A percentile compares a stretch with the other conserved stretches of the same genome.
These are phyloP conservation scores for Ceratobasidium sp. DNA, from an alignment of 1,284 basidiomycete genomes.

Conservation along the genomic window DNA sequence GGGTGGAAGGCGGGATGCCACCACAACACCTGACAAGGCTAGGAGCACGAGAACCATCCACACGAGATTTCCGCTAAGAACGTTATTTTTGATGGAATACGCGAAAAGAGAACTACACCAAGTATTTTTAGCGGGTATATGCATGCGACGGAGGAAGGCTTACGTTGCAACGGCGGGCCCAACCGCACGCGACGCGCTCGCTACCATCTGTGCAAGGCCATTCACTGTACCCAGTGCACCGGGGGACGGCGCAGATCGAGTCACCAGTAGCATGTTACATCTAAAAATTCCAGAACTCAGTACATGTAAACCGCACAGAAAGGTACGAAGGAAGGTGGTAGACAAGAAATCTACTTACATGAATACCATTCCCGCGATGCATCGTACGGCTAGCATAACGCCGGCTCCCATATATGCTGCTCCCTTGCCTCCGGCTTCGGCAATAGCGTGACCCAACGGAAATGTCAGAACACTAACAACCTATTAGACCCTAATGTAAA, in stretches of 20 bases:
- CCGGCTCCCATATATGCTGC: conserved; percentile 46
- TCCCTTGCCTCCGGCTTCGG: neutral
- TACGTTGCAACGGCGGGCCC: conserved; percentile 46
- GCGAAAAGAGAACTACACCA: conserved; percentile 45
- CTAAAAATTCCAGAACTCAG: too few relatives aligned
- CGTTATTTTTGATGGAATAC: conserved; percentile 34
- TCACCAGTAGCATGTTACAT: conserved; percentile 55
- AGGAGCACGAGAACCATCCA: conserved; percentile 43
- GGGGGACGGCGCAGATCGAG: conserved; percentile 52
- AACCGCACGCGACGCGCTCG: conserved; percentile 42
- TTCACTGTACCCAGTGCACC: conserved; percentile 54
- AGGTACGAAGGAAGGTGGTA: neutral
- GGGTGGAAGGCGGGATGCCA: conserved; percentile 12
- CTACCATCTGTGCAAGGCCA: conserved; percentile 54
- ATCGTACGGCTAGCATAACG: conserved; percentile 51
- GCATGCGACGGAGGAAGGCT: neutral
- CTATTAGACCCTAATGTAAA: neutral
- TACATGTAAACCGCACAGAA: too few relatives aligned
- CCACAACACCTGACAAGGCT: conserved; percentile 26
- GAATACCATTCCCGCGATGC: conserved; percentile 49
- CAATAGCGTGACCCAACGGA: conserved; percentile 25
- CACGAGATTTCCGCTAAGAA: conserved; percentile 45
- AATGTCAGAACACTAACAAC: conserved; percentile 23
- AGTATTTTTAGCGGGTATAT: neutral
- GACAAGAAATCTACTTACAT: conserved; percentile 10